Base-by-base conservation (phyloP, 306 rosid genomes). In the Argentina anserina region DNA sequence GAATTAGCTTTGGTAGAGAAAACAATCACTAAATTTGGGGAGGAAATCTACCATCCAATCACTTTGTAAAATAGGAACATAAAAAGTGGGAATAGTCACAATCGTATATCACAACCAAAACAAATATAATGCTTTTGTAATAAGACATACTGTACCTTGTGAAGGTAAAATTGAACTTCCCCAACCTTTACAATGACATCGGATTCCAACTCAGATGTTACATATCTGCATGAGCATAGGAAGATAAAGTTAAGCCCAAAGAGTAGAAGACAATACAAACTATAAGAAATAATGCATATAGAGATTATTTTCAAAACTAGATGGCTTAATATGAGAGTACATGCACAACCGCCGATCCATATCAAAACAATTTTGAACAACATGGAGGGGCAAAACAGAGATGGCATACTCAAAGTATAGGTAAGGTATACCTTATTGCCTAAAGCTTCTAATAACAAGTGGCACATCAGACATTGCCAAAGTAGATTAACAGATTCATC, bases 141-240 rank as follows among this genome's bases (percentile, higher is more conserved):
- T 5, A 45, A 64, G 37, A 39, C 82, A 67, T 86, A n/a, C n/a
- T n/a, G n/a, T n/a, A 91, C 99, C 97, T 90, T 95, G 83, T 95
- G 99, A 55, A 91, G 97, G 80, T 67, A 74, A 84, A 95, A 95
- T 84, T 90, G 92, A 36, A 91, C 93, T 72, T 87, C 97, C 64
- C 92, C 93, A 37, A 90, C 89, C 76, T 71, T 86, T 74, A 95
- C 79, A 70, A 83, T 69, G 68, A 87, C 82, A 81, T 95, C 99
- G 0, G 99, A 84, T 40, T 89, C 84, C 86, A 95, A 66, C 76
- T 95, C 97, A 80, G 97, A 91, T 37, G 97, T 87, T 37, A 92
- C 87, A 59, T 87, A 84, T 87, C 99, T 95, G 86, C 84, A 67
- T 15, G 75, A 45, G 41, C 33, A 74, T n/a, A 65, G 40, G 52